Base-by-base conservation (phyloP, 768 basidiomycete species). In the Grammothele lineata region DNA sequence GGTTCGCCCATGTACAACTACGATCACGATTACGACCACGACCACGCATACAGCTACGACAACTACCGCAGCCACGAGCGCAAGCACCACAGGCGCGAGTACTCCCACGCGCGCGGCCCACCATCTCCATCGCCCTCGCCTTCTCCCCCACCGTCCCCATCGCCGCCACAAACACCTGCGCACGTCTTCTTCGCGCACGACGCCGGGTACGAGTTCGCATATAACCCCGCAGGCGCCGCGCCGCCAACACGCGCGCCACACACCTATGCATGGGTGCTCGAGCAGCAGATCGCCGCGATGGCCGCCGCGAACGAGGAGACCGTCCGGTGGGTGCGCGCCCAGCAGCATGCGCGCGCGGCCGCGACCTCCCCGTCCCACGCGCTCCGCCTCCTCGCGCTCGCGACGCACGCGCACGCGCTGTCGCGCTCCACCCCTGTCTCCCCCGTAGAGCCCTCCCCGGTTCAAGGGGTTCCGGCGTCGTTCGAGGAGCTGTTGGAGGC, bases 311-410 rank as follows among this genome's bases (percentile, higher is more conserved):
- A 68, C 52, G 70, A 69, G 58, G 77, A 73, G 55, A 80, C 79
- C 25, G 78, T 83, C 43, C 72, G 76, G 44, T 87, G 87, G 85
- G 77, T 86, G 40, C 63, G 72, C 38, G 73, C 80, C 54, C 80
- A 81, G 57, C 81, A 80, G 62, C 60, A 7, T 14, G 35, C 46
- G 55, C 64, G 53, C 58, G 61, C 55, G 50, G 44, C 50, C 51
- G 51, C 10, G 61, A 51, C 45, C 62, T 37, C 55, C 57, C 21
- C 52, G 58, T 50, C n/a, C n/a, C n/a, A n/a, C n/a, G n/a, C n/a
- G n/a, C n/a, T n/a, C 34, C 49, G 47, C 10, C 33, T 51, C 32
- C 51, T 56, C 50, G 65, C 51, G 7, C 42, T 2, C 27, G 46
- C 32, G 42, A 32, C 7, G 38, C 40, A 34, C 33, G 45, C 21